These are phyloP conservation scores for Pythium periplocum DNA, from an alignment of 352 stramenopile genomes.

Conservation along the genomic window DNA sequence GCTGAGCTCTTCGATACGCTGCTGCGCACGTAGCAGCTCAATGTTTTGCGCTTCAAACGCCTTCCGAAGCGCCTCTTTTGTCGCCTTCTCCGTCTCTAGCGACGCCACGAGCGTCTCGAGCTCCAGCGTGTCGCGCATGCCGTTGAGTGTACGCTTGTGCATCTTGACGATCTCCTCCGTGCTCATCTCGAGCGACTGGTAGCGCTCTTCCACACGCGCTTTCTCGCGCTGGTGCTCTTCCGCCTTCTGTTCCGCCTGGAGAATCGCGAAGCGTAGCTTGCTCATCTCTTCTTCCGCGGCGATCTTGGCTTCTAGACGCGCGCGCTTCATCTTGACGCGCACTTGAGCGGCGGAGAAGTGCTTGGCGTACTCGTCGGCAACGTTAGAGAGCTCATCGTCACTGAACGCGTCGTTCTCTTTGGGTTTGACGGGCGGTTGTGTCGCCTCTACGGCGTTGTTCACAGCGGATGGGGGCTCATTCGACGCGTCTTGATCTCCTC, in stretches of 20 bases:
- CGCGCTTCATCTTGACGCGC: constrained; percentile 42
- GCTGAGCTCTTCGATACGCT: constrained; percentile 36
- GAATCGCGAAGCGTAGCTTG: constrained; percentile 34
- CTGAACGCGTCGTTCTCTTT: not conserved
- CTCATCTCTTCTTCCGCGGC: constrained; percentile 41
- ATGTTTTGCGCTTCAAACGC: constrained; percentile 39
- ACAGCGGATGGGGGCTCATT: too few species aligned
- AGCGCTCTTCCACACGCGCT: constrained; percentile 20
- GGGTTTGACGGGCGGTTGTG: too few species aligned
- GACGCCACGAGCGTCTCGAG: constrained; percentile 41
- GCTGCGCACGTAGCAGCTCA: constrained; percentile 29
- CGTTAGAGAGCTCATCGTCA: not conserved
- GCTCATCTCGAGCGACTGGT: constrained; percentile 25
- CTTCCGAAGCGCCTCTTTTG: constrained; percentile 29
- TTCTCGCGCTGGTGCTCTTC: constrained; percentile 13
- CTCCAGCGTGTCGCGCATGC: constrained; percentile 41
- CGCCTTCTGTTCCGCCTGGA: constrained; percentile 26
- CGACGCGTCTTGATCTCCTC: too few species aligned
- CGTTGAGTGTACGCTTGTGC: constrained; percentile 44
- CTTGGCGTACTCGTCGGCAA: constrained; percentile 18
- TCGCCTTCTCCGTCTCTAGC: constrained; percentile 50
- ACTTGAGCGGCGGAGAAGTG: constrained; percentile 46
- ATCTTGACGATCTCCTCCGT: constrained; percentile 39
- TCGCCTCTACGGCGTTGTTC: too few species aligned
- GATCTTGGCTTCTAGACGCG: constrained; percentile 48